These are phyloP conservation scores for Neurospora sp. DNA, from an alignment of 2,329 filamentous ascomycete species.

Conservation along the genomic window DNA sequence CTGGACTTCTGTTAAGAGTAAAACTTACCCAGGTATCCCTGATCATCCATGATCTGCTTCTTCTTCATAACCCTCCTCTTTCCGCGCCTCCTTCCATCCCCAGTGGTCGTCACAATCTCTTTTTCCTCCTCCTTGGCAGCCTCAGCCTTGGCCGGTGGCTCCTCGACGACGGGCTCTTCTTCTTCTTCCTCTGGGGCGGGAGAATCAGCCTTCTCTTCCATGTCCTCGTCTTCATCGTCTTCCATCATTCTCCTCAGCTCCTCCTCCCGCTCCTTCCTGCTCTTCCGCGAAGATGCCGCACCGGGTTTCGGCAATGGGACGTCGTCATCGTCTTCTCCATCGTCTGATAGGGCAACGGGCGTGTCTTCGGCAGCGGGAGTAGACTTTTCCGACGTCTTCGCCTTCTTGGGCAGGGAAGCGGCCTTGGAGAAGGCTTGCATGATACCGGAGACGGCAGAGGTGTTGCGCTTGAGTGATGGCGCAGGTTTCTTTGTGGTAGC, in stretches of 20 bases:
- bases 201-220: constrained; percentile 43
- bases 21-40: constrained; percentile 74
- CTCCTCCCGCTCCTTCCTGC: constrained; percentile 54
- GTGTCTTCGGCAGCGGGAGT: constrained; percentile 35
- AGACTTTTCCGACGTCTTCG: constrained; percentile 23
- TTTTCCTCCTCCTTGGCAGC: constrained; percentile 34
- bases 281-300: constrained; percentile 25
- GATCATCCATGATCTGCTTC: constrained; percentile 75
- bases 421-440: constrained; percentile 73
- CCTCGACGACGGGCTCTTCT: constrained; percentile 25
- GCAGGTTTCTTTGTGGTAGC: constrained; percentile 29
- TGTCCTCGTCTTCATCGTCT: constrained; percentile 38
- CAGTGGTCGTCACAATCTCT: constrained; percentile 37
- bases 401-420: constrained; percentile 40
- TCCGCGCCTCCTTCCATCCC: constrained; percentile 60
- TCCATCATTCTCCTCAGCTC: constrained; percentile 69
- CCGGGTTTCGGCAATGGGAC: constrained; percentile 30
- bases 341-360: constrained; percentile 40
- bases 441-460: constrained; percentile 43
- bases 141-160: constrained; percentile 25
- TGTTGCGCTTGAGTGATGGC: constrained; percentile 44
- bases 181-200: constrained; percentile 23
- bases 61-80: constrained; percentile 78
- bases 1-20: background rate
- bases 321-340: constrained; percentile 43